A percentile compares a stretch with the other conserved stretches of the same genome.
These are phyloP conservation scores for Byssoonygena ceratinophila DNA, from an alignment of 2,329 filamentous ascomycete genomes.

Conservation along the genomic window DNA sequence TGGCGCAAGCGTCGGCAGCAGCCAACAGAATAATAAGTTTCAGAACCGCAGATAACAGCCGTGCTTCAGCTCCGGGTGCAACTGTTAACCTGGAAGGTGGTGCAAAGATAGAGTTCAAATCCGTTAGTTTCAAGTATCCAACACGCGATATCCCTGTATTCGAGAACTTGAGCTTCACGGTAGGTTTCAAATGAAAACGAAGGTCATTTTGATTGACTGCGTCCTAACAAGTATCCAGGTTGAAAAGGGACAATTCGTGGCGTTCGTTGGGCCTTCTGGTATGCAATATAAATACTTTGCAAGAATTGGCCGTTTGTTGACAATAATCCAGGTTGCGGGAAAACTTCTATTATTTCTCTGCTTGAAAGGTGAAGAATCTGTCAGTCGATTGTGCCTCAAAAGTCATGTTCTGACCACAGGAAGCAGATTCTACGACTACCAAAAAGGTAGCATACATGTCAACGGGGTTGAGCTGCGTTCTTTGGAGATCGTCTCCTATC, in stretches of 20 bases:
- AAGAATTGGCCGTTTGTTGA: not conserved
- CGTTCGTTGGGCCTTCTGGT: constrained; percentile 40
- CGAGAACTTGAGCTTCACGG: constrained; percentile 23
- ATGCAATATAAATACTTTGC: not conserved
- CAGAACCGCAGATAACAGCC: constrained; percentile 14
- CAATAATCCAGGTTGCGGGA: constrained; percentile 27
- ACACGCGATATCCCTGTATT: constrained; percentile 26
- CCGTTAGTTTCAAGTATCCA: constrained; percentile 31
- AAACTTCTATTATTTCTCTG: constrained; percentile 38
- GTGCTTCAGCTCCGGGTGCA: not conserved
- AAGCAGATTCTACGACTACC: constrained; percentile 18
- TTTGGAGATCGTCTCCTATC: constrained; percentile 25
- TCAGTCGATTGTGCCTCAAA: not conserved
- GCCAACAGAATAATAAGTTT: constrained; percentile 30
- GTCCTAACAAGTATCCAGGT: constrained; percentile 18
- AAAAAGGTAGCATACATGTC: constrained; percentile 30
- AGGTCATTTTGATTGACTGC: not conserved
- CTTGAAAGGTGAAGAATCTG: constrained; percentile 28
- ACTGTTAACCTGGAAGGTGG: constrained; percentile 16
- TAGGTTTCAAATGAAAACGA: not conserved
- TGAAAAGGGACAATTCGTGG: constrained; percentile 34
- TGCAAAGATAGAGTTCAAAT: constrained; percentile 26
- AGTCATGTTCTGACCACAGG: not conserved
- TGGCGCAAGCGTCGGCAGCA: constrained; percentile 32
- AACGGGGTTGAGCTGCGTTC: constrained; percentile 25